These are phyloP conservation scores for Syncephalastrum monosporum DNA, from an alignment of 371 early-diverging fungal species.

Conservation along the genomic window DNA sequence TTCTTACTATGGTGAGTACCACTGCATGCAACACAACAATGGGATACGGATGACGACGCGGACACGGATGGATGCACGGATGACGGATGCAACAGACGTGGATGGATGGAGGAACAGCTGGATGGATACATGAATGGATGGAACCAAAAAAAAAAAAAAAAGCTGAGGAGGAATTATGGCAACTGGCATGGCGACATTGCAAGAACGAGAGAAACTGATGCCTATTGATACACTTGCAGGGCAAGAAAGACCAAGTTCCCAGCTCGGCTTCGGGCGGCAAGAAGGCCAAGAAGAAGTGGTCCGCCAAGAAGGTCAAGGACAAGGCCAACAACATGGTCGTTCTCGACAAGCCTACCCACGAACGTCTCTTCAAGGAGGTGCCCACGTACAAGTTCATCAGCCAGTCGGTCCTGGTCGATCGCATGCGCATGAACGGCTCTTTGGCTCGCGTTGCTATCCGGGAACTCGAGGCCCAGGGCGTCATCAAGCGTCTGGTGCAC, in stretches of 20 bases:
- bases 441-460: conserved; percentile 94
- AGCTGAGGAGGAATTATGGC: not conserved
- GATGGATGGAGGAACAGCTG: conserved; percentile 11
- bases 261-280: conserved; percentile 79
- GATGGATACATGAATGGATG: conserved; percentile 19
- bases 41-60: conserved; percentile 1
- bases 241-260: conserved; percentile 72
- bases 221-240: conserved; percentile 34
- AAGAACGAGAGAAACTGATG: not conserved
- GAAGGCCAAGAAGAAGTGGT: conserved; percentile 97
- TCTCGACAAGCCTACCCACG: conserved; percentile 89
- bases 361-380: conserved; percentile 97
- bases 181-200: not conserved
- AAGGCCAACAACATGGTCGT: conserved; percentile 96
- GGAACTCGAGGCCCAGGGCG: conserved; percentile 88
- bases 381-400: conserved; percentile 99
- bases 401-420: conserved; percentile 96
- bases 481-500: conserved; percentile 86
- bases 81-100: not conserved
- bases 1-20: conserved; percentile 19
- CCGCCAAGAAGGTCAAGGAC: conserved; percentile 95
- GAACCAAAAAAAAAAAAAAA: conserved; percentile 5
- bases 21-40: no score
- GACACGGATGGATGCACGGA: not conserved
- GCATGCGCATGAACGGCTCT: conserved; percentile 96